Evolutionary conservation across 192 early-diverging fungal genomes (phyloP).

Genomic region (Backusella sp.): DNA sequence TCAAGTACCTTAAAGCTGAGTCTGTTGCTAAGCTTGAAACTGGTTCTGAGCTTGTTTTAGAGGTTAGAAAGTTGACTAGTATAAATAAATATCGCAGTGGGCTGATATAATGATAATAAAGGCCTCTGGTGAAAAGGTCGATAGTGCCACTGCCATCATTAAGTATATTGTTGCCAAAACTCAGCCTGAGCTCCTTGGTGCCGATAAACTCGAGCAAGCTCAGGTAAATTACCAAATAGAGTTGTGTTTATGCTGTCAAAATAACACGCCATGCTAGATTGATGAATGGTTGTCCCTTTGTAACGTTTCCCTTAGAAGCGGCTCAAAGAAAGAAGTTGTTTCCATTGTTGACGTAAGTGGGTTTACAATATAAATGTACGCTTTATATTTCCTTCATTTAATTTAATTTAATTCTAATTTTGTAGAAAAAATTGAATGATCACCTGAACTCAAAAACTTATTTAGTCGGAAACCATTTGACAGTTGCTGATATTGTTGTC

Average conservation of each 20-base stretch:
- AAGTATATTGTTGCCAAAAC: slow-evolving; percentile 27
- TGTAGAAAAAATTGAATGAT: slow-evolving; percentile 40
- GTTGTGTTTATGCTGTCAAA: not conserved
- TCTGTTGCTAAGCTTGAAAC: slow-evolving; percentile 17
- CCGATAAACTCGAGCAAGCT: slow-evolving; percentile 20
- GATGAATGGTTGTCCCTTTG: slow-evolving; percentile 34
- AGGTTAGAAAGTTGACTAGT: slow-evolving; percentile 2
- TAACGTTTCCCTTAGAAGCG: slow-evolving; percentile 11
- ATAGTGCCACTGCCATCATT: slow-evolving; percentile 19
- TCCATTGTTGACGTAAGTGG: slow-evolving; percentile 15
- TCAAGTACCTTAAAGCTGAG: slow-evolving; percentile 11
- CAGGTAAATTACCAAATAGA: slow-evolving; percentile 14
- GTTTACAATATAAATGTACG: not conserved
- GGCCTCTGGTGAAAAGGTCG: slow-evolving; percentile 15
- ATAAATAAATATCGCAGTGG: no score
- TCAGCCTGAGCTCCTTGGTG: slow-evolving; percentile 25
- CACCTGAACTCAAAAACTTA: slow-evolving; percentile 65
- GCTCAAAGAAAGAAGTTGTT: slow-evolving; percentile 29
- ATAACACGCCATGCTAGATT: slow-evolving; percentile 4
- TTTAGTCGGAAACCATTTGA: slow-evolving; percentile 61
- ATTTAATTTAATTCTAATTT: not conserved
- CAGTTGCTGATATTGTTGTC: slow-evolving; percentile 63
- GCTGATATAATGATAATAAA: not conserved
- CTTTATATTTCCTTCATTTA: no score
- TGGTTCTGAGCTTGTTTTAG: slow-evolving; percentile 15